Evolutionary conservation across 169 alveolate genomes (phyloP), one percentile per base, ranked within the genome.

Genomic region (Cryptosporidium sp.): DNA sequence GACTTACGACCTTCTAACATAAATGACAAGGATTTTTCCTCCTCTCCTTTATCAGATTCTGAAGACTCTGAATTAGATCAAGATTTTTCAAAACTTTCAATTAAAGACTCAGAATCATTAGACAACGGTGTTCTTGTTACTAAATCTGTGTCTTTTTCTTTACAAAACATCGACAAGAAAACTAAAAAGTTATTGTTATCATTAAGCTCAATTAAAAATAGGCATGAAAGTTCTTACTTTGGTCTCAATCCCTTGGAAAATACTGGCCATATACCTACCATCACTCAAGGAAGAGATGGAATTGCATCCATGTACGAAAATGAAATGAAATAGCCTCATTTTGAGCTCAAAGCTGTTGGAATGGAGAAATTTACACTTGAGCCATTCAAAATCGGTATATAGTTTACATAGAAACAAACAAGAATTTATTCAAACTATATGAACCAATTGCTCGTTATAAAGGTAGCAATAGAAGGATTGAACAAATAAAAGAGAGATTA

Each of bases 201-300:
- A 4, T 41, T 80, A 14, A 21, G 21, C 35, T 14, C 65, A 14
- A 80, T 43, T 9, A 59, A 43, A 29, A 31, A n/a, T 58, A 65
- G 21, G 23, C 45, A 48, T 39, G 71, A 14, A 35, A 31, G 18
- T 37, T n/a, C 74, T n/a, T 80, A 29, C 37, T 80, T 29, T 41
- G 89, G 89, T 16, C 45, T 80, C 1, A 41, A 80, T 65, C 89
- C 89, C 3, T 21, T 59, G 35, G 80, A 80, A 62, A 65, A 48
- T n/a, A 80, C 75, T 7, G 68, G 62, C 0, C 37, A 26, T 14
- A 80, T 80, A n/a, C 89, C 89, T 10, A 37, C 16, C 0, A 59
- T 80, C 43, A 62, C 75, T n/a, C 35, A 26, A 18, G 89, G 89
- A 43, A 59, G 35, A 23, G 52, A 65, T 59, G 89, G 89, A 41